These are phyloP conservation scores for Conticribra guillardii DNA, from an alignment of 108 stramenopile species.

Conservation along the genomic window DNA sequence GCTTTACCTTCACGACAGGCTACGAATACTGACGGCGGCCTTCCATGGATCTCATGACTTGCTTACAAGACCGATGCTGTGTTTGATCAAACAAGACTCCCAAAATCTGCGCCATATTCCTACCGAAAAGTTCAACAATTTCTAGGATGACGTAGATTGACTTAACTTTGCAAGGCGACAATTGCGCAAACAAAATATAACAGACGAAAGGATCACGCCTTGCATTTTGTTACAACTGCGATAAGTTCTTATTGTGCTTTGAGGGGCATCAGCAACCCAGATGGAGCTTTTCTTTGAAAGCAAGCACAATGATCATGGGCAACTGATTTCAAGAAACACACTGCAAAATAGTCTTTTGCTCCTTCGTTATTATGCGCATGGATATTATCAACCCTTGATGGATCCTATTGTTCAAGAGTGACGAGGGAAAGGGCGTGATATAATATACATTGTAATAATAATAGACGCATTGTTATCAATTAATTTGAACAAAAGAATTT, in stretches of 20 bases:
- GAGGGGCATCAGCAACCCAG: no score
- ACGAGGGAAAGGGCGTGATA: neutral
- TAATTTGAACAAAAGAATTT: no score
- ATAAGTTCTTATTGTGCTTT: no score
- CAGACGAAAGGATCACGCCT: no score
- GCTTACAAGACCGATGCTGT: neutral
- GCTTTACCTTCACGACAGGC: slow-evolving; percentile 16
- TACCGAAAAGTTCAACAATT: neutral
- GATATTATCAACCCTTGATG: neutral
- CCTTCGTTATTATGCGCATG: neutral
- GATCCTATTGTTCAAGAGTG: neutral
- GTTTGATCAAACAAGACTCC: neutral
- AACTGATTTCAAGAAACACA: no score
- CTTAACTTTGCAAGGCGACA: no score
- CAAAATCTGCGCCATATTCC: neutral
- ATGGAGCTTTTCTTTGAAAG: no score
- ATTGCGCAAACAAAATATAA: no score
- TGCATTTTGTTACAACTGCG: no score
- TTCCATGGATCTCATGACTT: slow-evolving; percentile 34
- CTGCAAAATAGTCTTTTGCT: no score
- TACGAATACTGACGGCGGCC: slow-evolving; percentile 20
- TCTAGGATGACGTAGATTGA: no score
- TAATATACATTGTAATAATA: neutral
- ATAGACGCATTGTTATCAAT: no score
- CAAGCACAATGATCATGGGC: neutral